Percentiles rank a stretch among this genome's conserved stretches.
Evolutionary conservation across 179 eudicot species (phyloP).

Genomic region (Gypsophila paniculata): DNA sequence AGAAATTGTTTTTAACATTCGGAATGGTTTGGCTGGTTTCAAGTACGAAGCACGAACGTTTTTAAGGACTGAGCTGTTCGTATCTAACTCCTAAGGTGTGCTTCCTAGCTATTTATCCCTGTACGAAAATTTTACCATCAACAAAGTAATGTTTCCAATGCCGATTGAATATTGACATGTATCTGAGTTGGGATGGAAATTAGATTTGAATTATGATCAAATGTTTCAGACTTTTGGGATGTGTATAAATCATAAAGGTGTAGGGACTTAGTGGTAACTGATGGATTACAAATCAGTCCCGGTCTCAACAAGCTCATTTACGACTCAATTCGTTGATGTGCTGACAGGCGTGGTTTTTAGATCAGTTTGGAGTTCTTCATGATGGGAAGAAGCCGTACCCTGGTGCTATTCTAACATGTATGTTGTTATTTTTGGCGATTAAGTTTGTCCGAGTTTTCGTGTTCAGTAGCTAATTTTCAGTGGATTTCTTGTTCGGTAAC

Average conservation of each 20-base stretch:
- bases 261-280: neutral
- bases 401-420: constrained; percentile 82
- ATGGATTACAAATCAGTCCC: neutral
- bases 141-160: no score
- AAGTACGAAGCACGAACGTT: neutral
- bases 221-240: neutral
- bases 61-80: neutral
- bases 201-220: neutral
- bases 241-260: neutral
- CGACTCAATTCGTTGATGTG: constrained; percentile 8
- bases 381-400: constrained; percentile 95
- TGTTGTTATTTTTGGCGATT: constrained; percentile 40
- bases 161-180: neutral
- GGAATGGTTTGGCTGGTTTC: neutral
- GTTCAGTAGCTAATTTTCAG: constrained; percentile 4
- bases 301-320: neutral
- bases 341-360: constrained; percentile 85
- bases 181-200: neutral
- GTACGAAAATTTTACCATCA: no score
- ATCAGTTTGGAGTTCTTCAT: constrained; percentile 96
- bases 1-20: neutral
- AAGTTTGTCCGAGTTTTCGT: constrained; percentile 15
- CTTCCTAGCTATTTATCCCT: no score
- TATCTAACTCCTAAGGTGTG: neutral
- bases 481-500: constrained; percentile 18